Conservation (phyloP, 108 stramenopile genomes). For the Skeletonema tropicum region DNA sequence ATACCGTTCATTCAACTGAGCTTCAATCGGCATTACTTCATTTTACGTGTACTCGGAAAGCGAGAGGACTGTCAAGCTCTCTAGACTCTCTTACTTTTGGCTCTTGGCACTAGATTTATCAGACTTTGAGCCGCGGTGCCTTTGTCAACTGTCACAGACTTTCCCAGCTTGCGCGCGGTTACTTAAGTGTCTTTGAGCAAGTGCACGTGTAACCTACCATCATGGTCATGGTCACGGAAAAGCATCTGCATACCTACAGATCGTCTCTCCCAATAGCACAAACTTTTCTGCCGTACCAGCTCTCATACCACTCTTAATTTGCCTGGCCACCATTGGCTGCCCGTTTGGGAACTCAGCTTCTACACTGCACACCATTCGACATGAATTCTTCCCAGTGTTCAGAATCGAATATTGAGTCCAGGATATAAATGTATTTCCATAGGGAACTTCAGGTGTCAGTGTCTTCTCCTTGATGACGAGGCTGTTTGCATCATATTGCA, state of each 20-base stretch:
- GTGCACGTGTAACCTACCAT: not conserved
- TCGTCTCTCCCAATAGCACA: slow-evolving; percentile 68
- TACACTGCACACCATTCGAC: slow-evolving; percentile 69
- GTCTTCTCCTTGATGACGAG: slow-evolving; percentile 75
- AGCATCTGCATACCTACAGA: slow-evolving; percentile 69
- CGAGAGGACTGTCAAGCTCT: no score
- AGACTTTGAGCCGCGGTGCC: no score
- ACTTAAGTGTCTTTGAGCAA: no score
- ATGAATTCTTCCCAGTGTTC: slow-evolving; percentile 72
- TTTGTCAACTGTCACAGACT: no score
- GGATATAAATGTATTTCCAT: slow-evolving; percentile 71
- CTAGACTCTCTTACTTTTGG: no score
- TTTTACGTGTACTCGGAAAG: no score
- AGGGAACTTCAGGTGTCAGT: slow-evolving; percentile 78
- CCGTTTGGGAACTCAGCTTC: slow-evolving; percentile 87
- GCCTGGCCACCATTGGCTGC: slow-evolving; percentile 72
- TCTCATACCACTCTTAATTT: slow-evolving; percentile 84
- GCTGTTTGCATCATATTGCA: slow-evolving; percentile 74
- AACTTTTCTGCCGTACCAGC: slow-evolving; percentile 75
- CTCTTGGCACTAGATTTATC: no score
- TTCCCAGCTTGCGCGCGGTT: no score
- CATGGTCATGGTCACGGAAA: slow-evolving; percentile 48
- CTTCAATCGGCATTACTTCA: no score
- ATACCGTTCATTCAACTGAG: no score
- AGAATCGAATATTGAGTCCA: slow-evolving; percentile 78